Evolutionary conservation across 1,139 yeast species (phyloP).

Genomic region (Debaryomyces sp.): DNA sequence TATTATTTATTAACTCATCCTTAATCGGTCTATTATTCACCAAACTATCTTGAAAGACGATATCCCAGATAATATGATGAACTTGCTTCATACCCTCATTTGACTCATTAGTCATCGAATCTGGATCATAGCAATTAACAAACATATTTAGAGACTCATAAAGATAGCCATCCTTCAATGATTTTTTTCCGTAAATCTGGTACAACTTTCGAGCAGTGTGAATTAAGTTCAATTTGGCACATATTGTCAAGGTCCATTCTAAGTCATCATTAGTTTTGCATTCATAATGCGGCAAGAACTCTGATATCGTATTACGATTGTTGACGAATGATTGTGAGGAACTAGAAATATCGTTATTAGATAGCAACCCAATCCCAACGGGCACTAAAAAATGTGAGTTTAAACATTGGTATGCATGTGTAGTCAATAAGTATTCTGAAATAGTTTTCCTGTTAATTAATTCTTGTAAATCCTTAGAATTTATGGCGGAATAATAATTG

Average conservation of each 20-base stretch:
- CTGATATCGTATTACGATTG: slow-evolving; percentile 54
- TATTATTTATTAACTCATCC: slow-evolving; percentile 57
- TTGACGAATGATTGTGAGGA: slow-evolving; percentile 21
- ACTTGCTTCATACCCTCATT: slow-evolving; percentile 39
- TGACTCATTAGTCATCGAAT: slow-evolving; percentile 12
- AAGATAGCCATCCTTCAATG: slow-evolving; percentile 44
- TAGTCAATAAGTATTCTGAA: slow-evolving; percentile 62
- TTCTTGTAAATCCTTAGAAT: slow-evolving; percentile 17
- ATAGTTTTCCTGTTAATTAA: slow-evolving; percentile 40
- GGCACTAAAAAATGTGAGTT: slow-evolving; percentile 58
- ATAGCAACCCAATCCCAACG: slow-evolving; percentile 61
- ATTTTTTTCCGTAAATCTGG: slow-evolving; percentile 42
- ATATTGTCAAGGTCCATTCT: slow-evolving; percentile 73
- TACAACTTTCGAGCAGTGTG: slow-evolving; percentile 56
- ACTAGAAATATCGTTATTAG: slow-evolving; percentile 31
- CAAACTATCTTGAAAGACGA: slow-evolving; percentile 62
- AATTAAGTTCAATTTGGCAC: slow-evolving; percentile 48
- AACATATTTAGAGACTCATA: slow-evolving; percentile 71
- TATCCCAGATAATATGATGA: slow-evolving; percentile 47
- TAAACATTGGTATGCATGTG: slow-evolving; percentile 61
- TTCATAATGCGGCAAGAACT: slow-evolving; percentile 60
- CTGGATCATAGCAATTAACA: slow-evolving; percentile 63
- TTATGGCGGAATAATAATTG: slow-evolving; percentile 39
- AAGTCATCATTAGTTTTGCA: slow-evolving; percentile 71
- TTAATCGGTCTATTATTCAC: slow-evolving; percentile 54